Evolutionary conservation across 2,329 filamentous ascomycete genomes (phyloP).

Genomic region (Talaromyces amestolkiae): DNA sequence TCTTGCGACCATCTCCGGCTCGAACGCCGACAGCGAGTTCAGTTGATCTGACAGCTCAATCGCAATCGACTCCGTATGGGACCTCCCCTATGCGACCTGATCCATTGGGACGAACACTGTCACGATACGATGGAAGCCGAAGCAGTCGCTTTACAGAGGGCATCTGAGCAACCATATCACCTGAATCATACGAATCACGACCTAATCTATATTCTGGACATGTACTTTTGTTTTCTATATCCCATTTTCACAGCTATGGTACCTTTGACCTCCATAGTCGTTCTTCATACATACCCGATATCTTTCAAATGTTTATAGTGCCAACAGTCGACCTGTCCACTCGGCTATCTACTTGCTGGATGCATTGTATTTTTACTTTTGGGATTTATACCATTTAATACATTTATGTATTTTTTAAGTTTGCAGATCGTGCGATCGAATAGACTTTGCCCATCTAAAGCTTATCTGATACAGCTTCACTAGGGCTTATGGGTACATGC

Average conservation of each 20-base stretch:
- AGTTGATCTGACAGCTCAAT: slow-evolving; percentile 27
- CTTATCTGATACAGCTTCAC: background rate
- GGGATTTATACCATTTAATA: slow-evolving; percentile 5
- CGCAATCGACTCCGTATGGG: slow-evolving; percentile 12
- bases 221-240: background rate
- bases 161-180: slow-evolving; percentile 19
- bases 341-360: slow-evolving; percentile 7
- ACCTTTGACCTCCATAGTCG: background rate
- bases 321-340: slow-evolving; percentile 3
- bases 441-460: background rate
- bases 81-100: slow-evolving; percentile 30
- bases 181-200: slow-evolving; percentile 16
- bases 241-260: background rate
- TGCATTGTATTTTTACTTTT: slow-evolving; percentile 13
- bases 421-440: background rate
- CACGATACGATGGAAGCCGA: slow-evolving; percentile 45
- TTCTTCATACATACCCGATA: slow-evolving; percentile 15
- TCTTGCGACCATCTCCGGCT: slow-evolving; percentile 45
- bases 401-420: background rate
- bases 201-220: slow-evolving; percentile 7
- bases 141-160: slow-evolving; percentile 46
- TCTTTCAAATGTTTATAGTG: slow-evolving; percentile 14
- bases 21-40: slow-evolving; percentile 43
- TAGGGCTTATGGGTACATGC: background rate
- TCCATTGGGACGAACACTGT: slow-evolving; percentile 42